A percentile compares a stretch with the other conserved stretches of the same genome.
phyloP scores from a whole-genome alignment of 1,284 basidiomycete genomes.

The Trametes sp. region DNA sequence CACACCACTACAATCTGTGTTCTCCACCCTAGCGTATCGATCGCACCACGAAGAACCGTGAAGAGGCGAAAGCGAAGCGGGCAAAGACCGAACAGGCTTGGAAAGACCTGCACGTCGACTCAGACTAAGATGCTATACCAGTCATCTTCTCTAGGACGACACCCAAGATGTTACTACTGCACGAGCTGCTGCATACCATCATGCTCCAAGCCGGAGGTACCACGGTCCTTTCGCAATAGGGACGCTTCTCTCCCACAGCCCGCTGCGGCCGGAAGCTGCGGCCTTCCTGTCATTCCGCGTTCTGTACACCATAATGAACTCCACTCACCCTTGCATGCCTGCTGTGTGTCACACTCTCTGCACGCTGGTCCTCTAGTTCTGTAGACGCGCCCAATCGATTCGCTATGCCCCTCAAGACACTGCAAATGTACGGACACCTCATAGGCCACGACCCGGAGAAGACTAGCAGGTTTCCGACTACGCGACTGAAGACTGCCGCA shows the following conservation, averaged over 20 bases:
- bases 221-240: slow-evolving; percentile 1
- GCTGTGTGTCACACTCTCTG: neutral
- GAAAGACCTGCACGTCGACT: slow-evolving; percentile 64
- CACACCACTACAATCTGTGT: neutral
- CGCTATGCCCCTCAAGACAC: too few species aligned
- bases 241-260: neutral
- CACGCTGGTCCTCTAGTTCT: too few species aligned
- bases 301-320: neutral
- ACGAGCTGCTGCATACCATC: neutral
- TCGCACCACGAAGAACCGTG: slow-evolving; percentile 74
- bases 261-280: neutral
- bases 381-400: too few species aligned
- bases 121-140: slow-evolving; percentile 32
- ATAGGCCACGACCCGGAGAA: too few species aligned
- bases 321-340: neutral
- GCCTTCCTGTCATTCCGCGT: neutral
- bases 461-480: too few species aligned
- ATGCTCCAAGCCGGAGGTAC: neutral
- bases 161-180: neutral
- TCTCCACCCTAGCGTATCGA: slow-evolving; percentile 56
- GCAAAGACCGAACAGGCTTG: slow-evolving; percentile 64
- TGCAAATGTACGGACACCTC: too few species aligned
- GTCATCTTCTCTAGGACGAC: neutral
- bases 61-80: slow-evolving; percentile 66
- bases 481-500: too few species aligned